Base-by-base conservation (phyloP, 148 eudicot genomes). In the Tetragonia tetragonoides region DNA sequence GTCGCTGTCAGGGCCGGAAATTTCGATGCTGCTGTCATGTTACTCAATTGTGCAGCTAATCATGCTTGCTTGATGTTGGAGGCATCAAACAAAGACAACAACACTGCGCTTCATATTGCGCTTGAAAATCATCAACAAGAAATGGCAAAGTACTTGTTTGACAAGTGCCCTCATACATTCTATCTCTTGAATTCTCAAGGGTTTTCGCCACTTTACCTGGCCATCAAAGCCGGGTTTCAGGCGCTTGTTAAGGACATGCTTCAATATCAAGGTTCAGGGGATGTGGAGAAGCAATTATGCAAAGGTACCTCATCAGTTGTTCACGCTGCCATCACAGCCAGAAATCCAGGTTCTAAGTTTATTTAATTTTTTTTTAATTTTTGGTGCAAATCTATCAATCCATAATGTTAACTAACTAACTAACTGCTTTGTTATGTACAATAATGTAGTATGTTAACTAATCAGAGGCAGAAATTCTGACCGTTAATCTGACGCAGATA, bases 31-130 rank as follows among this genome's bases (percentile, higher is more conserved):
- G 63, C 78, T 14, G 4, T 0, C 4, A 34, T 2, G 4, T 34
- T 82, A 66, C 17, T 77, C 4, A 5, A 2, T 0, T 23, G 16
- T 57, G 75, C 59, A 11, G 44, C 49, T 15, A 6, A 5, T 0
- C 3, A 2, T 28, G 60, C 11, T 67, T 20, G 44, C 21, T 6
- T 40, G 38, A 74, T 78, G 75, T 28, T 82, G 79, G 39, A 70
- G 38, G 11, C 1, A 6, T 34, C 2, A 38, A 81, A 77, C 42
- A 10, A 16, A 1, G 77, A 83, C 3, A 44, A 3, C 10, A 75
- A 79, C 68, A 83, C 82, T 24, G 34, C 77, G 0, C 42, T 83
- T 20, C 85, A 83, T 76, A 66, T 83, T 46, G 85, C 85, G 3
- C 53, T 83, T 3, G 80, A 76, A 54, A 83, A 79, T 59, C 77